phyloP scores from a whole-genome alignment of 768 basidiomycete species.

The Hirschioporus abietinus region DNA sequence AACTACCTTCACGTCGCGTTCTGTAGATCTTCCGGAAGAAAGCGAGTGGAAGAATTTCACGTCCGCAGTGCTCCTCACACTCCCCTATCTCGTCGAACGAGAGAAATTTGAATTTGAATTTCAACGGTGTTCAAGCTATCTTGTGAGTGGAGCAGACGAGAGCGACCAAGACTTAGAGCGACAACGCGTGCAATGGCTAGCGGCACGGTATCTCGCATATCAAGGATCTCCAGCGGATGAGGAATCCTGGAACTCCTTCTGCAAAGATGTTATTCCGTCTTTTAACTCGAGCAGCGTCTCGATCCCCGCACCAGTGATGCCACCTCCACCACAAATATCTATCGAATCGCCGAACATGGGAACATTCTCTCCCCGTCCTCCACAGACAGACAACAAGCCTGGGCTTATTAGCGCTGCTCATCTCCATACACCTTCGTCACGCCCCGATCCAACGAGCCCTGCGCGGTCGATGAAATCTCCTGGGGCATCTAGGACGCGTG shows the following conservation, averaged over 20 bases:
- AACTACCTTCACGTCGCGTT: slow-evolving; percentile 46
- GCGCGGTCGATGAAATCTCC: neutral
- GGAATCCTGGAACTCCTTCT: slow-evolving; percentile 54
- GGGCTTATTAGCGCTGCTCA: slow-evolving; percentile 44
- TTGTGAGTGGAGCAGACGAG: slow-evolving; percentile 51
- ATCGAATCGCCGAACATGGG: slow-evolving; percentile 37
- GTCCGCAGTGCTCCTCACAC: slow-evolving; percentile 50
- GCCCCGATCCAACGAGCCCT: slow-evolving; percentile 4
- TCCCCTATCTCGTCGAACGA: slow-evolving; percentile 53
- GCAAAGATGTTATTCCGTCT: slow-evolving; percentile 44
- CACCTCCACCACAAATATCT: slow-evolving; percentile 39
- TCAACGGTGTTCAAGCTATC: slow-evolving; percentile 56
- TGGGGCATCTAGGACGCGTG: slow-evolving; percentile 18
- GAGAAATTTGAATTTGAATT: slow-evolving; percentile 67
- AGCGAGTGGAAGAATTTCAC: slow-evolving; percentile 59
- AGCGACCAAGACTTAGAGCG: slow-evolving; percentile 32
- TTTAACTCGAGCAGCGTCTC: slow-evolving; percentile 19
- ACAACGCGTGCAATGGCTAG: slow-evolving; percentile 57
- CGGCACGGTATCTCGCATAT: slow-evolving; percentile 55
- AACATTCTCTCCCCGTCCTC: slow-evolving; percentile 52
- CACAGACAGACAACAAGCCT: slow-evolving; percentile 31
- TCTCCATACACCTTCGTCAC: slow-evolving; percentile 17
- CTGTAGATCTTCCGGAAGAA: slow-evolving; percentile 16
- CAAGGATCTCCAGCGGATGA: slow-evolving; percentile 49
- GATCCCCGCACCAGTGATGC: slow-evolving; percentile 18